Conservation (phyloP, 2,329 filamentous ascomycete genomes). For the Paraphaeosphaeria sporulosa region DNA sequence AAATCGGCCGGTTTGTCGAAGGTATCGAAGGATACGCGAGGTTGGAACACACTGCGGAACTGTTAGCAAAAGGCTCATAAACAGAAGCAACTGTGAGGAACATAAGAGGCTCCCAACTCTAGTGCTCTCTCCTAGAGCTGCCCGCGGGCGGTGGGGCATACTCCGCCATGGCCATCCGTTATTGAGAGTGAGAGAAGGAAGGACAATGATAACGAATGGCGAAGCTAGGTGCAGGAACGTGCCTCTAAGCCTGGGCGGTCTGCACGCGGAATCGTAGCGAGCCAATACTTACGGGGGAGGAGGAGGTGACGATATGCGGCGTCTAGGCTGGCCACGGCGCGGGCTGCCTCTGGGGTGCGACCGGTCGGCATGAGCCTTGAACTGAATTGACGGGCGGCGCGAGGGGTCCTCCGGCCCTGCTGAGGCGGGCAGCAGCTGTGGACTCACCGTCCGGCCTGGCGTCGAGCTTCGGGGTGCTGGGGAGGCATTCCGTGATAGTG, state of each 20-base stretch:
- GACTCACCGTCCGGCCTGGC: constrained; percentile 33
- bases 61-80: constrained; percentile 23
- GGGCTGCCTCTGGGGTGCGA: constrained; percentile 43
- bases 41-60: constrained; percentile 64
- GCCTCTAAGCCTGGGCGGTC: constrained; percentile 13
- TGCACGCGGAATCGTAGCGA: constrained; percentile 14
- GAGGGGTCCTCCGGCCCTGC: constrained; percentile 33
- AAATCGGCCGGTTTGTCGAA: constrained; percentile 74
- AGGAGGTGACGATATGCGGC: constrained; percentile 51
- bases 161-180: constrained; percentile 31
- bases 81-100: constrained; percentile 26
- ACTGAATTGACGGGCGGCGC: constrained; percentile 50
- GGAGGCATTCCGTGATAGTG: constrained; percentile 37
- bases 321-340: constrained; percentile 38
- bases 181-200: constrained; percentile 9
- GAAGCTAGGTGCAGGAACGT: constrained; percentile 13
- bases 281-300: constrained; percentile 50
- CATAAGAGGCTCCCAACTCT: constrained; percentile 28
- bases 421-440: constrained; percentile 32
- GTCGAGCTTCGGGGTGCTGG: constrained; percentile 27
- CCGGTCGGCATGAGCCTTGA: constrained; percentile 42
- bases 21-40: constrained; percentile 77
- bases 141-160: constrained; percentile 31
- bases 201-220: constrained; percentile 12
- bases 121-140: constrained; percentile 28